These are phyloP conservation scores for Verticillium longisporum DNA, from an alignment of 2,329 filamentous ascomycete species.

Conservation along the genomic window DNA sequence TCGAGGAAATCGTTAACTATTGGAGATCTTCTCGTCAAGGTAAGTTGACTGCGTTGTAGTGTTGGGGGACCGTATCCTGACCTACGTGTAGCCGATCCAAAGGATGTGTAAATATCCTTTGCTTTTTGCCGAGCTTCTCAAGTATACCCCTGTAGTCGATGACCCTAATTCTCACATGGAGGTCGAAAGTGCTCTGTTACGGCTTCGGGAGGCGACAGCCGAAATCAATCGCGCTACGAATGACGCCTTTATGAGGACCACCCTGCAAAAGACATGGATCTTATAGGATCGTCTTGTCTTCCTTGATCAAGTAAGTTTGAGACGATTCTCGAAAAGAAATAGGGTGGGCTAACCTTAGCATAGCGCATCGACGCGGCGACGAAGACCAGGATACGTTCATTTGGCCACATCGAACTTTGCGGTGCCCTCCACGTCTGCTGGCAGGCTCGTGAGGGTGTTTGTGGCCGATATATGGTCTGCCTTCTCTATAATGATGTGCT, in stretches of 20 bases:
- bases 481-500: conserved; percentile 77
- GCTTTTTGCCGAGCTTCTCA: conserved; percentile 76
- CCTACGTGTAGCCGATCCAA: conserved; percentile 67
- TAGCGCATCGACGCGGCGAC: conserved; percentile 45
- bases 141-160: conserved; percentile 75
- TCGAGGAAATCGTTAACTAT: conserved; percentile 73
- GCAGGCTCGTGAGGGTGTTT: conserved; percentile 60
- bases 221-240: conserved; percentile 83
- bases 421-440: conserved; percentile 80
- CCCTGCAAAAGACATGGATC: conserved; percentile 75
- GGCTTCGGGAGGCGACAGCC: conserved; percentile 66
- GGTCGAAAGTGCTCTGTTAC: conserved; percentile 65
- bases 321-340: neutral
- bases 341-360: neutral
- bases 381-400: conserved; percentile 63
- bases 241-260: conserved; percentile 60
- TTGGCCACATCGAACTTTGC: conserved; percentile 76
- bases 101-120: conserved; percentile 87
- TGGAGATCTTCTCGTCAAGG: conserved; percentile 86
- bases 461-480: conserved; percentile 78
- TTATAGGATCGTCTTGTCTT: conserved; percentile 78
- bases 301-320: conserved; percentile 54
- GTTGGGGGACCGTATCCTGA: conserved; percentile 1
- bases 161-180: conserved; percentile 78
- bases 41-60: conserved; percentile 22